Evolutionary conservation across 129 eudicot genomes (phyloP), one percentile per base, ranked within the genome.

Genomic region (Lonicera japonica): DNA sequence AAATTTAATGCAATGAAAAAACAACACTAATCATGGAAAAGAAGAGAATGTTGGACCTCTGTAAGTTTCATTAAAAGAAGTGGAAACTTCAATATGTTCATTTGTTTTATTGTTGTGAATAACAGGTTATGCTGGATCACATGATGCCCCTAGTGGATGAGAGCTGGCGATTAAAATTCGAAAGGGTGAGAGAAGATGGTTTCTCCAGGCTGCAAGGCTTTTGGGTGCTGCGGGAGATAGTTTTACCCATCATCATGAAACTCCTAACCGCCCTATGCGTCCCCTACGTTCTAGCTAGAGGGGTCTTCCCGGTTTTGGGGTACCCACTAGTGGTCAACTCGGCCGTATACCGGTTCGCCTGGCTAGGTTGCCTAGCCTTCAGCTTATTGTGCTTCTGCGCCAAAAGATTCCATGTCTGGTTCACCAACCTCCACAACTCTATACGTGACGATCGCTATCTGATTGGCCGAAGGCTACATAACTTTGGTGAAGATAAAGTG

Each of bases 211-310:
- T 90, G n/a, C 95, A 79, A 74, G 92, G 87, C 38, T 77, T 90
- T 58, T 87, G 97, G 97, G 90, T 84, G 50, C 84, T 90, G 53
- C 80, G 79, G 47, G 95, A 90, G 85, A 90, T 90, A 2, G 97
- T 90, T 11, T 8, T 79, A 61, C 97, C 97, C 7, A 90, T 90
- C 54, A 78, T 84, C 10, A 84, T 90, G 87, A 90, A 87, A 71
- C 81, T 90, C 19, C 79, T 90, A 16, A 90, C 95, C 0, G 97
- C 97, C 39, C 68, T 90, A 3, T 90, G 97, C 64, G 94, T 87
- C 24, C 97, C 97, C n/a, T 90, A 90, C 9, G 95, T 90, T 14
- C 63, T 90, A 56, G 86, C 97, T 29, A 68, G 90, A 62, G 94
- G 94, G 0, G 81, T 90, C 18, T 90, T 90, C 25, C 97, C 95